Conservation (phyloP, 768 basidiomycete genomes). For the Tricholoma sp. region DNA sequence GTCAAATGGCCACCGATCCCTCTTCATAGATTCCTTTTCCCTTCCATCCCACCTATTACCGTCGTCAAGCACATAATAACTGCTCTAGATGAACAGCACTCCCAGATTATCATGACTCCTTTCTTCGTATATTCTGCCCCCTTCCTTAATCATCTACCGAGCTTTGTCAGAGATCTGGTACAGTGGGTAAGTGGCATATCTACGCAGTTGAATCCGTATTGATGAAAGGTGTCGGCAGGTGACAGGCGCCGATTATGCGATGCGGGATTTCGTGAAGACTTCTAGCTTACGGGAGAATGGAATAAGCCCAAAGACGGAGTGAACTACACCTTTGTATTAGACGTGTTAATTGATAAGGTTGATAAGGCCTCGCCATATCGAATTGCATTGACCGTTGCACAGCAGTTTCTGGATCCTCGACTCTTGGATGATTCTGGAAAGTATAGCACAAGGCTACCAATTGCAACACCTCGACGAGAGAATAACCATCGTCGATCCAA, state of each 20-base stretch:
- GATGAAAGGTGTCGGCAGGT: conserved; percentile 33
- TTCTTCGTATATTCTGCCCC: conserved; percentile 65
- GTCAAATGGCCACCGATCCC: conserved; percentile 41
- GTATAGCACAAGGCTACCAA: not conserved
- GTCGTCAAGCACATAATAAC: conserved; percentile 80
- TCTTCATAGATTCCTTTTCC: conserved; percentile 70
- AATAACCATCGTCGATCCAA: not conserved
- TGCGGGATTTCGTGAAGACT: conserved; percentile 65
- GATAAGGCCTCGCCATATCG: not conserved
- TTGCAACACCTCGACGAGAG: not conserved
- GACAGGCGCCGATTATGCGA: conserved; percentile 63
- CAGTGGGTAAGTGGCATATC: conserved; percentile 56
- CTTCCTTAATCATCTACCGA: conserved; percentile 54
- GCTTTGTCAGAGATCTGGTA: conserved; percentile 66
- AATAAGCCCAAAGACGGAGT: conserved; percentile 13
- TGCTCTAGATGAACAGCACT: conserved; percentile 78
- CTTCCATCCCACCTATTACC: conserved; percentile 64
- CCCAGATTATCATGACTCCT: conserved; percentile 64
- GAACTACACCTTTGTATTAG: not conserved
- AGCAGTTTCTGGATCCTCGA: too few species aligned
- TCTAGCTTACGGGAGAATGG: conserved; percentile 58
- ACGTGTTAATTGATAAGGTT: not conserved
- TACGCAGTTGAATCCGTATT: conserved; percentile 1
- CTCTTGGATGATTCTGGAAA: not conserved
- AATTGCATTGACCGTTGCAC: not conserved